phyloP scores from a whole-genome alignment of 208 protist species.

The Plasmodiophora brassicae region DNA sequence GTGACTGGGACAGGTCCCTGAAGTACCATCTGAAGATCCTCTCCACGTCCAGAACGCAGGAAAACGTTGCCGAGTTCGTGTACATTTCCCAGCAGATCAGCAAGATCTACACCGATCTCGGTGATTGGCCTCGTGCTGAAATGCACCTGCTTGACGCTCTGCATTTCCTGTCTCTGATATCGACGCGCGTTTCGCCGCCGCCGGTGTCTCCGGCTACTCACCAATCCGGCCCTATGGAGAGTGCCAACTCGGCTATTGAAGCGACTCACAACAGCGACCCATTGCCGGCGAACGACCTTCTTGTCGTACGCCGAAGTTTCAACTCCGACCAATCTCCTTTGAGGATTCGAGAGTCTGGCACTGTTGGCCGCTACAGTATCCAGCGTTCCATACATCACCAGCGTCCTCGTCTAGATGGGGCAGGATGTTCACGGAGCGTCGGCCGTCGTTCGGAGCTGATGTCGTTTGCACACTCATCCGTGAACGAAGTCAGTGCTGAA shows the following conservation, averaged over 20 bases:
- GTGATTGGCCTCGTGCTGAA: neutral
- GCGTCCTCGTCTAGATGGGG: no score
- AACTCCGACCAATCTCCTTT: neutral
- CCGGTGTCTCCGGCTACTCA: neutral
- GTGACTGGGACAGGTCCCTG: slow-evolving; percentile 1
- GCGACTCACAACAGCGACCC: neutral
- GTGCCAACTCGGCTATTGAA: neutral
- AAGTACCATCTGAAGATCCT: neutral
- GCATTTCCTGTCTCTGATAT: neutral
- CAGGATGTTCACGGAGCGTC: neutral
- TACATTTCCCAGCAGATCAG: neutral
- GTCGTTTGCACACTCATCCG: neutral
- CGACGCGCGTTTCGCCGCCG: neutral
- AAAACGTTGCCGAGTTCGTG: slow-evolving; percentile 28
- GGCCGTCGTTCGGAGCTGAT: neutral
- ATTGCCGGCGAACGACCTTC: no score
- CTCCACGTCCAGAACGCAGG: neutral
- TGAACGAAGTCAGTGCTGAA: no score
- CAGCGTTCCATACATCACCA: neutral
- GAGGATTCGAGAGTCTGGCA: neutral
- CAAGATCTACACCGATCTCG: slow-evolving; percentile 15
- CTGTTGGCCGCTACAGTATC: neutral
- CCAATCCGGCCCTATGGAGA: no score
- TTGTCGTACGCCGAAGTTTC: no score
- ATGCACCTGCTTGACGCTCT: neutral